Conservation (phyloP, 345 rosid genomes). For the Zanthoxylum bungeanum region DNA sequence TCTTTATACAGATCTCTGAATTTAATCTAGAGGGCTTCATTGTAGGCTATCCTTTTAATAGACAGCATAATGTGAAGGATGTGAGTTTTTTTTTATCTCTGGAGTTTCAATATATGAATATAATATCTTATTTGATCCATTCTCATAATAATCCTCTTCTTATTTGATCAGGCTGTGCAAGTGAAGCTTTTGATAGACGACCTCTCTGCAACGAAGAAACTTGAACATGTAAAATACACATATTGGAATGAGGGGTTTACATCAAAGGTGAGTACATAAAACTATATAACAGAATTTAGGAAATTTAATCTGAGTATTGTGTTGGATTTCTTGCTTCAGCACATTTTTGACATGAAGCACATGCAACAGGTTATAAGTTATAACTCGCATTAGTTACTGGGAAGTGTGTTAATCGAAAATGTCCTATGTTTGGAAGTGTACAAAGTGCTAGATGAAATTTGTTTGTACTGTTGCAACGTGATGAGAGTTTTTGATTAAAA, state of each 20-base stretch:
- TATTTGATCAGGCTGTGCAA: conserved; percentile 44
- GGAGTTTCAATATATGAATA: conserved; percentile 3
- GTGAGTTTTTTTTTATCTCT: conserved; percentile 32
- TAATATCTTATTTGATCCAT: neutral
- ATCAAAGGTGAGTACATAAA: conserved; percentile 50
- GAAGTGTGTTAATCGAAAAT: neutral
- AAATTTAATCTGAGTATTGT: neutral
- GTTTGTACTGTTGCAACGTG: neutral
- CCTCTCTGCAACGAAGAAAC: conserved; percentile 52
- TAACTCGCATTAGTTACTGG: neutral
- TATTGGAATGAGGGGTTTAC: conserved; percentile 80
- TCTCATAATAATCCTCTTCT: neutral
- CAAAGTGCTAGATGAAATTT: neutral
- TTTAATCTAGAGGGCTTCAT: conserved; percentile 61
- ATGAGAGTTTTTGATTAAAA: neutral
- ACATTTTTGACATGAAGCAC: neutral
- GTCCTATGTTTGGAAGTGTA: neutral
- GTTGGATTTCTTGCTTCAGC: neutral
- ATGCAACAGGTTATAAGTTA: neutral
- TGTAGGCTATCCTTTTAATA: conserved; percentile 65
- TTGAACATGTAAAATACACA: conserved; percentile 55
- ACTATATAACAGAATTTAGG: neutral
- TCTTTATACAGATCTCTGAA: conserved; percentile 54
- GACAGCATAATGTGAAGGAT: conserved; percentile 25
- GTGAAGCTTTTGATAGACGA: conserved; percentile 65